phyloP scores from a whole-genome alignment of 2,329 filamentous ascomycete species.

The Ophiostoma populinum region DNA sequence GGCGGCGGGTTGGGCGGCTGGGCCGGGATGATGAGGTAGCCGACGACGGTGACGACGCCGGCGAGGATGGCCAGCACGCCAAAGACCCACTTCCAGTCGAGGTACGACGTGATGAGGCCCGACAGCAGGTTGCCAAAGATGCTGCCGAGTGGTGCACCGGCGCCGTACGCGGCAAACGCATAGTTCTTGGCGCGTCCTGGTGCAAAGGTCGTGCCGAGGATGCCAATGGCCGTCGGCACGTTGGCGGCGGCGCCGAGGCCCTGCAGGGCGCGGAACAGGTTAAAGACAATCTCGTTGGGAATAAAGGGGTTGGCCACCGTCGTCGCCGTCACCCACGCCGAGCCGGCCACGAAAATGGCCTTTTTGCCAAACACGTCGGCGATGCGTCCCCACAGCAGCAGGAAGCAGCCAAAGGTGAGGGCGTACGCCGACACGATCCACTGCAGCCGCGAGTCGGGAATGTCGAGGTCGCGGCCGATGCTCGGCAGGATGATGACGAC shows the following conservation, averaged over 20 bases:
- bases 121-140: slow-evolving; percentile 48
- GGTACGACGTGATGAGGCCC: slow-evolving; percentile 45
- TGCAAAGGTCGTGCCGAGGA: slow-evolving; percentile 48
- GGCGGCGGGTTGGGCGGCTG: slow-evolving; percentile 15
- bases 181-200: slow-evolving; percentile 54
- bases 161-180: slow-evolving; percentile 47
- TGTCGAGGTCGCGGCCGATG: slow-evolving; percentile 37
- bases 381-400: slow-evolving; percentile 49
- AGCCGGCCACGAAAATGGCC: slow-evolving; percentile 45
- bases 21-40: slow-evolving; percentile 40
- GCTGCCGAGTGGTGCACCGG: slow-evolving; percentile 46
- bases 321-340: slow-evolving; percentile 42
- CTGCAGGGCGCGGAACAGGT: slow-evolving; percentile 48
- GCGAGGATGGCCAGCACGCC: slow-evolving; percentile 45
- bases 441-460: slow-evolving; percentile 41
- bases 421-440: slow-evolving; percentile 52
- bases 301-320: slow-evolving; percentile 46
- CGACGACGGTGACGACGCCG: slow-evolving; percentile 35
- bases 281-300: slow-evolving; percentile 48
- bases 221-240: slow-evolving; percentile 54
- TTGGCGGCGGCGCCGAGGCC: slow-evolving; percentile 52
- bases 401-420: slow-evolving; percentile 49
- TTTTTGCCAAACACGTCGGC: slow-evolving; percentile 51
- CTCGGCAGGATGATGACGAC: slow-evolving; percentile 45
- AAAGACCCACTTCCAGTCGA: slow-evolving; percentile 51